Percentiles rank a stretch among this genome's conserved stretches.
Conservation (phyloP, 805 yeast species). For the Metschnikowia noctiluminum region DNA sequence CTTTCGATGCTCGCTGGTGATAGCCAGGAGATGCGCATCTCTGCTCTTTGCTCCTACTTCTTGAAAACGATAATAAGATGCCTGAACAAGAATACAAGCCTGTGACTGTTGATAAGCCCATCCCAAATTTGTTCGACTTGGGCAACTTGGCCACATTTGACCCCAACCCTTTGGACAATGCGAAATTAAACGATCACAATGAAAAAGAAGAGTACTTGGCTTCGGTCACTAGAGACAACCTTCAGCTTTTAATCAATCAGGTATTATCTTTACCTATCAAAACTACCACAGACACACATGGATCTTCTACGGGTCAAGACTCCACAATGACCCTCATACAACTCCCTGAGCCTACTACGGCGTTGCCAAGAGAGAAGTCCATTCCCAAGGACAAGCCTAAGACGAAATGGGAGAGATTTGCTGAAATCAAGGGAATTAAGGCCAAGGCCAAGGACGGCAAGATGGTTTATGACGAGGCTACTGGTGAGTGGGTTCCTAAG, state of each 20-base stretch:
- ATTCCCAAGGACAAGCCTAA: conserved; percentile 88
- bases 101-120: conserved; percentile 84
- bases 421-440: conserved; percentile 90
- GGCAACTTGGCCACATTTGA: conserved; percentile 92
- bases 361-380: conserved; percentile 91
- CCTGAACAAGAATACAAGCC: conserved; percentile 46
- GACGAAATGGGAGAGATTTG: conserved; percentile 97
- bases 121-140: conserved; percentile 84
- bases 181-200: conserved; percentile 50
- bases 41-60: conserved; percentile 2
- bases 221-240: conserved; percentile 80
- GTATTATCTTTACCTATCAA: conserved; percentile 84
- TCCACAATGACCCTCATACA: conserved; percentile 78
- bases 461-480: conserved; percentile 82
- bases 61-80: conserved; percentile 11
- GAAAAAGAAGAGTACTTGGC: conserved; percentile 63
- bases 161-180: conserved; percentile 75
- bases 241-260: conserved; percentile 88
- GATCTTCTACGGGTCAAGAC: conserved; percentile 56
- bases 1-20: too few species aligned
- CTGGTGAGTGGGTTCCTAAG: conserved; percentile 94
- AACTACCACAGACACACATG: conserved; percentile 73
- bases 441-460: conserved; percentile 88
- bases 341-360: conserved; percentile 80
- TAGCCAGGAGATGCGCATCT: conserved; percentile 19